A percentile compares a stretch with the other conserved stretches of the same genome.
These are phyloP conservation scores for Globisporangium cederbergense DNA, from an alignment of 352 stramenopile species.

Conservation along the genomic window DNA sequence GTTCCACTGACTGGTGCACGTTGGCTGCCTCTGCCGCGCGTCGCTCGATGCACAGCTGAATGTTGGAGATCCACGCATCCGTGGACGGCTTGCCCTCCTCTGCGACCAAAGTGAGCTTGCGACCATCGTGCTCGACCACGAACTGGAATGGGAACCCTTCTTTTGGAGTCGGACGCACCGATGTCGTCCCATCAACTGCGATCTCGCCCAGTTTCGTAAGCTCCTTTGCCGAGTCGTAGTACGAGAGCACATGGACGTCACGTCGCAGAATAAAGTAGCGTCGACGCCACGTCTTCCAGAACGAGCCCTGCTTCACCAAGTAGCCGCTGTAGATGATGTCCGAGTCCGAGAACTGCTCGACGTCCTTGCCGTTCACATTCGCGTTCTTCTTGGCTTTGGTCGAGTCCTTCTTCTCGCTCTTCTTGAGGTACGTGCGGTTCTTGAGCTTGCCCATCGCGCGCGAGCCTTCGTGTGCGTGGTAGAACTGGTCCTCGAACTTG, in stretches of 20 bases:
- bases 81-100: slow-evolving; percentile 50
- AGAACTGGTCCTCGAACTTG: slow-evolving; percentile 85
- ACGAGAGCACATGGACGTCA: slow-evolving; percentile 69
- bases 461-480: slow-evolving; percentile 76
- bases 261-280: slow-evolving; percentile 82
- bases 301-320: slow-evolving; percentile 83
- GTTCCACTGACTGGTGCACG: slow-evolving; percentile 35
- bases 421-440: slow-evolving; percentile 68
- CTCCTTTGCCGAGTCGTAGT: slow-evolving; percentile 76
- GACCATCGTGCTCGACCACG: slow-evolving; percentile 57
- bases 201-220: slow-evolving; percentile 84
- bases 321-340: slow-evolving; percentile 81
- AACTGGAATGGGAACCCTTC: slow-evolving; percentile 65
- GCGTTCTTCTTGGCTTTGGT: slow-evolving; percentile 40
- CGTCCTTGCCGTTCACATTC: slow-evolving; percentile 71
- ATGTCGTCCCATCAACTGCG: slow-evolving; percentile 59
- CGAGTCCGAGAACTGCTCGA: slow-evolving; percentile 84
- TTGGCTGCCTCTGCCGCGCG: slow-evolving; percentile 24
- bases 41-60: slow-evolving; percentile 46
- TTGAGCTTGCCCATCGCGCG: slow-evolving; percentile 78
- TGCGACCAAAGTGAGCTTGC: slow-evolving; percentile 70
- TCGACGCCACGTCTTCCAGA: slow-evolving; percentile 84
- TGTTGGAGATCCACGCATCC: slow-evolving; percentile 61
- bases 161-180: slow-evolving; percentile 40
- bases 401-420: slow-evolving; percentile 29